Percentiles rank a stretch among this genome's conserved stretches.
These are phyloP conservation scores for Colletotrichum viniferum DNA, from an alignment of 2,329 filamentous ascomycete genomes.

Conservation along the genomic window DNA sequence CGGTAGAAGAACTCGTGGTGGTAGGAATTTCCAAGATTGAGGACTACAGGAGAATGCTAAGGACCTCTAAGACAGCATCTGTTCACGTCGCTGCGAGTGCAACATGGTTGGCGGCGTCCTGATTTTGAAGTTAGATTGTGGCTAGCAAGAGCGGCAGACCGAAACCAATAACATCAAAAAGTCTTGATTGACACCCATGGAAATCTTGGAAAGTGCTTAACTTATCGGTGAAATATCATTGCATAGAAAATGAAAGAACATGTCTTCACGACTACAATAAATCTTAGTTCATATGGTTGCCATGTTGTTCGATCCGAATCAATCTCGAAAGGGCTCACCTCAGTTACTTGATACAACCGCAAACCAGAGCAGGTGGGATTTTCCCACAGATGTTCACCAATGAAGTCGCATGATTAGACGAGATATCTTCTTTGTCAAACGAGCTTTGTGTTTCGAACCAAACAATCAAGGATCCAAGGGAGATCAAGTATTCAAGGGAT, in stretches of 20 bases:
- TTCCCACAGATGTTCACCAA: background rate
- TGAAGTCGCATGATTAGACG: background rate
- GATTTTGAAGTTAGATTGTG: background rate
- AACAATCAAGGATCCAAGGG: background rate
- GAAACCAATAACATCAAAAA: background rate
- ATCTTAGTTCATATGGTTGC: background rate
- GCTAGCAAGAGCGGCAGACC: background rate
- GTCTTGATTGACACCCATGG: background rate
- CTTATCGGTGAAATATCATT: background rate
- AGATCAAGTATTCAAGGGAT: background rate
- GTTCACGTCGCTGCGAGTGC: background rate
- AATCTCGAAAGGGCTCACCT: background rate
- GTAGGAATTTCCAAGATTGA: constrained; percentile 5
- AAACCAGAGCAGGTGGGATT: background rate
- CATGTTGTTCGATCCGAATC: background rate
- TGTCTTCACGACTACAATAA: background rate
- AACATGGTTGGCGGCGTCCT: background rate
- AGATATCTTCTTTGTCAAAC: background rate
- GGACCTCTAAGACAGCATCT: background rate
- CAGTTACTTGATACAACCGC: background rate
- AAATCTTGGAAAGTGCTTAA: background rate
- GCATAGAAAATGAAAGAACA: background rate
- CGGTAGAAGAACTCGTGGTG: constrained; percentile 1
- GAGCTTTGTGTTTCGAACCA: background rate
- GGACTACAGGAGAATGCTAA: constrained; percentile 2